phyloP scores from a whole-genome alignment of 1,284 basidiomycete species.

The Hypsizygus ulmarius region DNA sequence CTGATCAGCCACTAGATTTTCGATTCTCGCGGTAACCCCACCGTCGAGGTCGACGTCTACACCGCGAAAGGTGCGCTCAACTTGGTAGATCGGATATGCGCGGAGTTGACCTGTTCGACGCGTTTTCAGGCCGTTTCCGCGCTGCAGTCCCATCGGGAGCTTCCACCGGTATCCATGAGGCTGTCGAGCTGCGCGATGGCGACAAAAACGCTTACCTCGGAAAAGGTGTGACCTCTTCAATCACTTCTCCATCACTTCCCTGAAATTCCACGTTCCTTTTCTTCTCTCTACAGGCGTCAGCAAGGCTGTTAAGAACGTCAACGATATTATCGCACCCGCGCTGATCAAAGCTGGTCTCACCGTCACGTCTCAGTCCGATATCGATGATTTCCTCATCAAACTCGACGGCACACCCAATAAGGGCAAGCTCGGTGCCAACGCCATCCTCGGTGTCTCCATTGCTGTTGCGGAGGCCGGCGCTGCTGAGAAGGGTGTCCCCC shows the following conservation, averaged over 20 bases:
- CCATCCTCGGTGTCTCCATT: constrained; percentile 98
- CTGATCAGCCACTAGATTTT: constrained; percentile 71
- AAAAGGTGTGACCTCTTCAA: constrained; percentile 64
- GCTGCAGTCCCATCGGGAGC: constrained; percentile 97
- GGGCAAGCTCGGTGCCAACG: constrained; percentile 99
- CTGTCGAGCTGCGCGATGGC: constrained; percentile 97
- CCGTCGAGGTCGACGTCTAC: constrained; percentile 92
- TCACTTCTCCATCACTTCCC: constrained; percentile 14
- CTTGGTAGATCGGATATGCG: constrained; percentile 20
- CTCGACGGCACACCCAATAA: constrained; percentile 98
- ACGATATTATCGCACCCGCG: constrained; percentile 86
- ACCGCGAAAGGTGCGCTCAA: constrained; percentile 72
- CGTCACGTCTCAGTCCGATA: constrained; percentile 92
- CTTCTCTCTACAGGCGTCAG: constrained; percentile 62
- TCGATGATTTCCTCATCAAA: constrained; percentile 99
- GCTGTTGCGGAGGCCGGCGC: constrained; percentile 94
- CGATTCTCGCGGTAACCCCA: constrained; percentile 95
- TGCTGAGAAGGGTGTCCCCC: constrained; percentile 89
- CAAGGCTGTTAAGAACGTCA: constrained; percentile 96
- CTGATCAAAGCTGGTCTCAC: constrained; percentile 85
- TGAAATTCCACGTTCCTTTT: constrained; percentile 10
- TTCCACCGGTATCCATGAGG: constrained; percentile 98
- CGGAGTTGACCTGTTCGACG: constrained; percentile 14
- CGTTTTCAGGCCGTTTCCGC: constrained; percentile 79
- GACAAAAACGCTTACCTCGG: constrained; percentile 94